phyloP scores from a whole-genome alignment of 2,329 filamentous ascomycete genomes.

The Arthrobotrys iridis region DNA sequence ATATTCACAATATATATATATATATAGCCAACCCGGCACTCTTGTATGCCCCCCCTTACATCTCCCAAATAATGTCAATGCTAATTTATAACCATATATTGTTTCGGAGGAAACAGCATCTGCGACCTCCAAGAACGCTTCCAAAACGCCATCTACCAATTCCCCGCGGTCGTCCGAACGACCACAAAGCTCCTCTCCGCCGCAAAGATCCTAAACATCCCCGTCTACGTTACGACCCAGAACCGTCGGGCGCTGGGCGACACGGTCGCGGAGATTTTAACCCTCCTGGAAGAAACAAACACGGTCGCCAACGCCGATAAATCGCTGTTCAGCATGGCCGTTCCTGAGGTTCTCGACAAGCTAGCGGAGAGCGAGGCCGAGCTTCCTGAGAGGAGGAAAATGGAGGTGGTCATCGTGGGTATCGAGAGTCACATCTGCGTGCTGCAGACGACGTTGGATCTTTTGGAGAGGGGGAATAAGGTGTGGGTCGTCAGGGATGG shows the following conservation, averaged over 20 bases:
- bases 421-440: conserved; percentile 96
- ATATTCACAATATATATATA: too few relatives aligned
- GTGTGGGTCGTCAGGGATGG: conserved; percentile 91
- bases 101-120: too few relatives aligned
- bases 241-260: conserved; percentile 79
- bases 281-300: conserved; percentile 62
- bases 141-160: conserved; percentile 81
- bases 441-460: conserved; percentile 87
- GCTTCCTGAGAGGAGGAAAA: background rate
- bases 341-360: conserved; percentile 62
- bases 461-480: conserved; percentile 76
- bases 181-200: conserved; percentile 75
- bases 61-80: background rate
- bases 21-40: conserved; percentile 24
- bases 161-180: conserved; percentile 78
- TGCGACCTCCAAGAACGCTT: conserved; percentile 98
- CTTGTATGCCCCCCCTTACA: conserved; percentile 52
- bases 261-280: conserved; percentile 75
- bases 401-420: conserved; percentile 77
- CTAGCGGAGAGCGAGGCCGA: conserved; percentile 1
- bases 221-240: conserved; percentile 87
- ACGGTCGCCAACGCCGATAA: conserved; percentile 78
- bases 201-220: conserved; percentile 74
- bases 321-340: conserved; percentile 87
- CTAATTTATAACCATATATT: background rate